Evolutionary conservation across 78 protist species (phyloP), one percentile per base, ranked within the genome.

Genomic region (Dictyostelium intermedium): DNA sequence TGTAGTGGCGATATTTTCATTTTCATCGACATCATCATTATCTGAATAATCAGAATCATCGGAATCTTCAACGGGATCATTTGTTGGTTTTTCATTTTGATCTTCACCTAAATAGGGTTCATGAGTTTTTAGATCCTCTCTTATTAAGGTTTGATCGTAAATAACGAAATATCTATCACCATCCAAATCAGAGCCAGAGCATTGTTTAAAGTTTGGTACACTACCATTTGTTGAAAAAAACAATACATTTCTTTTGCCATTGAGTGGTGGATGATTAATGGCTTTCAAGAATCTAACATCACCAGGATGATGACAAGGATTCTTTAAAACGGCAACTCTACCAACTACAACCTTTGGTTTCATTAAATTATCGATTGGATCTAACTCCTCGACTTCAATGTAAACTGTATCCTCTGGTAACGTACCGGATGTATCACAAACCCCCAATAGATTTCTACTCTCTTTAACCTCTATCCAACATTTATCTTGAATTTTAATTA

Each of bases 141-240:
- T 72, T 34, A 72, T 72, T 72, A 72, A 72, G 16, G 23, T 47
- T 30, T 30, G 47, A 23, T 95, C 93, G 41, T 81, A 95, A 11
- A 53, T 5, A 4, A 96, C 91, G 70, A 92, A 93, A 76, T 84
- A 96, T 16, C 85, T 41, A 34, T 96, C 97, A 37, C 97, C 97
- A 32, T 96, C 97, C 13, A 96, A 27, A 87, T 96, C 97, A 25
- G 81, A 7, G 18, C 97, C 97, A 4, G 94, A 79, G 27, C 77
- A 83, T 89, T 91, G 60, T n/a, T 91, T 77, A 35, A 80, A 79
- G 5, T 45, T 72, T n/a, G 97, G 97, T 5, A 87, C 83, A 8
- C 13, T n/a, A 0, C 97, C 96, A 8, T 82, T 18, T 50, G 39
- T 47, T 20, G 96, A 83, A 74, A 96, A 96, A 47, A 74, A 60